Evolutionary conservation across 495 filamentous ascomycete species (phyloP).

Genomic region (Trichoderma gamsii): DNA sequence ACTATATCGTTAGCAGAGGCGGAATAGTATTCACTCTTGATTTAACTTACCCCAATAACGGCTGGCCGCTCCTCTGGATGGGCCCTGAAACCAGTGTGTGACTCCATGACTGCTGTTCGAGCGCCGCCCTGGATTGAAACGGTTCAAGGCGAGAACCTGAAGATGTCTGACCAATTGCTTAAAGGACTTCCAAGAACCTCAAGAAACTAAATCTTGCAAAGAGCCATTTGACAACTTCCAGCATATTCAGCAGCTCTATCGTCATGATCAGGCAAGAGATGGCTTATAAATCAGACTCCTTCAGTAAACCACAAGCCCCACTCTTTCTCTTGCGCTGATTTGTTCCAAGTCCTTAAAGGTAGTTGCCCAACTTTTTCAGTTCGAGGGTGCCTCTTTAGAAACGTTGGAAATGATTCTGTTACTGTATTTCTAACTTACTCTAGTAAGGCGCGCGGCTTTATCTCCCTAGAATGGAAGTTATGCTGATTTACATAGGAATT

Average conservation of each 20-base stretch:
- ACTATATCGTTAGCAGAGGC: not conserved
- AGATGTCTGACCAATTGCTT: not conserved
- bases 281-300: constrained; percentile 11
- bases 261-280: not conserved
- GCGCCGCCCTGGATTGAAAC: not conserved
- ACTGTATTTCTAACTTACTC: no score
- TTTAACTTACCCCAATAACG: not conserved
- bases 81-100: not conserved
- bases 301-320: not conserved
- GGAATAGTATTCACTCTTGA: not conserved
- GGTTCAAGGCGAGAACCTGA: not conserved
- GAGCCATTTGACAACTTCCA: not conserved
- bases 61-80: constrained; percentile 5
- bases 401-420: no score
- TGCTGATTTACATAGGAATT: no score
- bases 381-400: no score
- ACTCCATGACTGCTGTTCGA: not conserved
- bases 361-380: no score
- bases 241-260: not conserved
- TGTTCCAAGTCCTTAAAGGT: no score
- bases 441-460: no score
- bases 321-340: not conserved
- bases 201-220: constrained; percentile 1
- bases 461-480: no score
- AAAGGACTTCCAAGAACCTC: not conserved